These are phyloP conservation scores for Phytopythium litorale DNA, from an alignment of 352 stramenopile genomes.

Conservation along the genomic window DNA sequence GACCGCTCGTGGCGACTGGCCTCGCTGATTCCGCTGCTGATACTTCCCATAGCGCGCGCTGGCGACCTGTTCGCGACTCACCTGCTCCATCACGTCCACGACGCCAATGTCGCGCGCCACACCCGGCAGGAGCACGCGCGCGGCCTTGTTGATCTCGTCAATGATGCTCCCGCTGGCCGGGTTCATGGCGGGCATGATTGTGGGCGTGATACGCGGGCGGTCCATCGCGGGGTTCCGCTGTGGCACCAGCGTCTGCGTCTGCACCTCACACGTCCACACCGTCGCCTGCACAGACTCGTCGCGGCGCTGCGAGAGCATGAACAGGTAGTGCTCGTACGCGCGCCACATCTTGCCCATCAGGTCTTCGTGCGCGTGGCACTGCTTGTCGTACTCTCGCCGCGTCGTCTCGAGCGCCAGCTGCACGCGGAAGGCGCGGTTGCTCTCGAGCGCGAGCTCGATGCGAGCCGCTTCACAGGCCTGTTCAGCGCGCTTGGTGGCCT, in stretches of 20 bases:
- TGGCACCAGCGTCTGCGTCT: slow-evolving; percentile 58
- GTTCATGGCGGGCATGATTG: slow-evolving; percentile 40
- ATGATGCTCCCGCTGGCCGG: slow-evolving; percentile 35
- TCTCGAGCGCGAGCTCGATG: slow-evolving; percentile 41
- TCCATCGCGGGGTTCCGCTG: slow-evolving; percentile 68
- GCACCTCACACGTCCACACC: slow-evolving; percentile 25
- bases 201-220: slow-evolving; percentile 34
- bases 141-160: slow-evolving; percentile 56
- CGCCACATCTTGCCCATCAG: slow-evolving; percentile 48
- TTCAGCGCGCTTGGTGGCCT: slow-evolving; percentile 15
- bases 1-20: background rate
- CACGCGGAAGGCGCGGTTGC: slow-evolving; percentile 38
- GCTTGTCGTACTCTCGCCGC: slow-evolving; percentile 44
- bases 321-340: slow-evolving; percentile 53
- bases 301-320: slow-evolving; percentile 54
- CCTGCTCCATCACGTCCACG: slow-evolving; percentile 1
- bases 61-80: slow-evolving; percentile 5
- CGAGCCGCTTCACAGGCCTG: slow-evolving; percentile 28
- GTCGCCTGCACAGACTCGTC: slow-evolving; percentile 63
- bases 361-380: slow-evolving; percentile 49
- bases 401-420: slow-evolving; percentile 35
- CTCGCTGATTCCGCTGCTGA: slow-evolving; percentile 12
- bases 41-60: slow-evolving; percentile 22
- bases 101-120: slow-evolving; percentile 34
- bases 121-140: slow-evolving; percentile 38